phyloP scores from a whole-genome alignment of 257 asterid species.

The Haberlea rhodopensis region DNA sequence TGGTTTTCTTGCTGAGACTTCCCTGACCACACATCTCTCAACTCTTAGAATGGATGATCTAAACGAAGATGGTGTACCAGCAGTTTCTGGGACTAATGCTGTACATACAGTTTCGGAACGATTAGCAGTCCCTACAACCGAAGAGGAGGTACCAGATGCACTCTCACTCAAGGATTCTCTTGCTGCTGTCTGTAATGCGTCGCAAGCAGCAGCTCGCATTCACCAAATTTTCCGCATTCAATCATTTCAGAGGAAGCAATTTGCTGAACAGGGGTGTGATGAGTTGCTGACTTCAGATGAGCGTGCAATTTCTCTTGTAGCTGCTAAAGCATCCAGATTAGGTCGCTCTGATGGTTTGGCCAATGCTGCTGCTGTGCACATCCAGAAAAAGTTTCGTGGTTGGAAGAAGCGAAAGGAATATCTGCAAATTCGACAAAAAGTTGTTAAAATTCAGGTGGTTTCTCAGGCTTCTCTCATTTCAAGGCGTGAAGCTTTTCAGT shows the following conservation, averaged over 20 bases:
- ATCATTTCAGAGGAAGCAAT: slow-evolving; percentile 83
- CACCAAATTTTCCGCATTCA: slow-evolving; percentile 81
- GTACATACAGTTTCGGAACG: slow-evolving; percentile 69
- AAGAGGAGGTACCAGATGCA: slow-evolving; percentile 56
- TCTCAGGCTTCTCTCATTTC: slow-evolving; percentile 25
- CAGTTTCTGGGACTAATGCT: slow-evolving; percentile 39
- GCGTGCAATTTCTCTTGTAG: slow-evolving; percentile 56
- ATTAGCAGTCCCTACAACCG: slow-evolving; percentile 66
- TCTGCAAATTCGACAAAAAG: slow-evolving; percentile 69
- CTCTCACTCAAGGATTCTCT: slow-evolving; percentile 85
- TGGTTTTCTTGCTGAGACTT: slow-evolving; percentile 84
- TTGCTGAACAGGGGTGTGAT: slow-evolving; percentile 41
- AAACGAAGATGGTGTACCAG: slow-evolving; percentile 39
- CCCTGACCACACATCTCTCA: slow-evolving; percentile 67
- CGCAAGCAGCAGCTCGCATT: slow-evolving; percentile 93
- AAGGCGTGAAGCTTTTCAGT: not conserved
- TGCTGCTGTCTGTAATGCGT: slow-evolving; percentile 90
- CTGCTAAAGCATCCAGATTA: slow-evolving; percentile 55
- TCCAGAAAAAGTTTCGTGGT: slow-evolving; percentile 94
- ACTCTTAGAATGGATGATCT: slow-evolving; percentile 56
- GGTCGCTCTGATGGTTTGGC: slow-evolving; percentile 49
- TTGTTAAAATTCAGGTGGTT: slow-evolving; percentile 95
- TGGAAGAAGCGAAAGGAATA: slow-evolving; percentile 86
- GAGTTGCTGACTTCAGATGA: slow-evolving; percentile 45
- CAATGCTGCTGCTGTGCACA: slow-evolving; percentile 73